Evolutionary conservation across 208 protist species (phyloP), one percentile per base, ranked within the genome.

Genomic region (Novymonas esmeraldas): DNA sequence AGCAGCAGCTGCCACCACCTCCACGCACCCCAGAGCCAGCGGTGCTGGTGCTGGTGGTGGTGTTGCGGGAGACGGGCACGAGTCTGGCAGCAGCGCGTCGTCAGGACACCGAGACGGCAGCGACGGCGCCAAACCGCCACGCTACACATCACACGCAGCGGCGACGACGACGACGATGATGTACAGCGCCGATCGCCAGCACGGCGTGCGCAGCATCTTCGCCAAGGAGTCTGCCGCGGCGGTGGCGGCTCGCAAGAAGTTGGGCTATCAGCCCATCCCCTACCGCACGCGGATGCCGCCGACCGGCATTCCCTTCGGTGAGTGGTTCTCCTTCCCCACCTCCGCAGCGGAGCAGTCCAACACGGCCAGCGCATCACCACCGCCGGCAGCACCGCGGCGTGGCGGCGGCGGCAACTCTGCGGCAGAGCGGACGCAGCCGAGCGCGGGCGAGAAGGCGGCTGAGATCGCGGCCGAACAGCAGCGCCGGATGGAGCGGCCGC

Each of bases 181-280:
- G 70, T 92, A 94, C 69, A 82, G 82, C 54, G 86, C 78, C 0
- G 86, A 86, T 51, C 77, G 82, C 28, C 46, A 62, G 13, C 71
- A 70, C 44, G 89, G 84, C 3, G 79, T 95, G 51, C 91, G 91
- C 42, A 92, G 84, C 58, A 78, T 92, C 16, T 96, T 96, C 58
- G 60, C 64, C 13, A 89, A 87, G 44, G 91, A 96, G 68, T 78
- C 84, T 6, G 28, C 62, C 5, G 86, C 72, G 18, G 84, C 86
- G 41, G 22, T 96, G 28, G 86, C 77, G 5, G 73, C 61, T 2
- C 87, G 89, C 4, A 78, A 81, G 61, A 74, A 76, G 65, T 51
- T 82, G 31, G 81, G 58, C 42, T 92, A 91, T 57, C 70, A 71
- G 20, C 84, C 83, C 28, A 79, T 94, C 10, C 44, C 24, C 3